Evolutionary conservation across 2,329 filamentous ascomycete species (phyloP).

Genomic region (Fusarium liriodendri): DNA sequence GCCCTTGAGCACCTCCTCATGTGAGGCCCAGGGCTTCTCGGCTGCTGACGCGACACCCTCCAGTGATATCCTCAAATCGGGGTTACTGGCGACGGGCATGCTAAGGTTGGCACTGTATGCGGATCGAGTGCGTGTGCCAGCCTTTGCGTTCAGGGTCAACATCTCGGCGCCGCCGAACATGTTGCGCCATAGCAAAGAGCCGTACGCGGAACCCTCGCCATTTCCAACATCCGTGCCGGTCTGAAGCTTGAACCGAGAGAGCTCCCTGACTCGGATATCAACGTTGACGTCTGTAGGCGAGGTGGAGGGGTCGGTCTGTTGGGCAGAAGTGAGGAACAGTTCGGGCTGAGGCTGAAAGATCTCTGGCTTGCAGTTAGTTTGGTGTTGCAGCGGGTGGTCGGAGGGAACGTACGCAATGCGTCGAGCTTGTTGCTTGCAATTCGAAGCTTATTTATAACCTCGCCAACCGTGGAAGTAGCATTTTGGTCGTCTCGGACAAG

Average conservation of each 20-base stretch:
- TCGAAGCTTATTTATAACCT: constrained; percentile 80
- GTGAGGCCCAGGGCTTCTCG: constrained; percentile 91
- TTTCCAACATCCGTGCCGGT: constrained; percentile 96
- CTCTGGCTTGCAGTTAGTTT: constrained; percentile 61
- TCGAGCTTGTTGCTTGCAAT: constrained; percentile 79
- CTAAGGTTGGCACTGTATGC: constrained; percentile 90
- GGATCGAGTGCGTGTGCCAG: constrained; percentile 90
- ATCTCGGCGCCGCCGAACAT: constrained; percentile 94
- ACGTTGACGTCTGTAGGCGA: constrained; percentile 84
- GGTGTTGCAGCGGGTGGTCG: constrained; percentile 21
- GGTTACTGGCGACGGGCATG: constrained; percentile 85
- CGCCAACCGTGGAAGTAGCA: constrained; percentile 79
- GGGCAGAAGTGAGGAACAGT: constrained; percentile 83
- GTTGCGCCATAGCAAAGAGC: constrained; percentile 88
- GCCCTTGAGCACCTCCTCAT: constrained; percentile 89
- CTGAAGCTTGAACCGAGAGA: constrained; percentile 86
- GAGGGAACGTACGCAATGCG: constrained; percentile 73
- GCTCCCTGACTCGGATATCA: constrained; percentile 84
- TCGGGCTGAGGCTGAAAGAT: constrained; percentile 88
- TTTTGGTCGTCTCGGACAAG: constrained; percentile 76
- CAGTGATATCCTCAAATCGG: constrained; percentile 81
- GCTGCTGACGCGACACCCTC: constrained; percentile 87
- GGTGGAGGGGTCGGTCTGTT: constrained; percentile 74
- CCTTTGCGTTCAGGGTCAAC: constrained; percentile 85
- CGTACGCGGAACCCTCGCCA: constrained; percentile 92